Conservation (phyloP, 2,329 filamentous ascomycete genomes). For the Beauveria sp. region DNA sequence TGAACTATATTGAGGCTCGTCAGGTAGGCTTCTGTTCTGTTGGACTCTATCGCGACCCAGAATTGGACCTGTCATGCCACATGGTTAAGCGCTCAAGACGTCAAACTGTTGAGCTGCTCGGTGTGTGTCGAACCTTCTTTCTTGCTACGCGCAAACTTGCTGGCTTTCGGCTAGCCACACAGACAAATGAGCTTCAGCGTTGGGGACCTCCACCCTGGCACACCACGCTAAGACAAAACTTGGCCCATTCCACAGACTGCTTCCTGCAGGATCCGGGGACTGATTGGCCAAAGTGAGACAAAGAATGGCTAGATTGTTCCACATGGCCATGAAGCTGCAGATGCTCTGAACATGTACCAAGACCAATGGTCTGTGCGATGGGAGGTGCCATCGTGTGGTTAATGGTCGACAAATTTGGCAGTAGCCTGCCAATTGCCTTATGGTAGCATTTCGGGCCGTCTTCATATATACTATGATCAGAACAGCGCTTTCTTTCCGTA, state of each 20-base stretch:
- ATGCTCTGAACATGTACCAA: background rate
- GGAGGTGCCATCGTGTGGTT: conserved; percentile 1
- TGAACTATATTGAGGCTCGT: background rate
- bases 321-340: background rate
- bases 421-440: background rate
- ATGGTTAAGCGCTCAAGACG: background rate
- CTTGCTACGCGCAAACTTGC: background rate
- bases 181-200: background rate
- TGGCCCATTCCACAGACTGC: background rate
- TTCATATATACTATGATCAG: too few relatives aligned
- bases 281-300: background rate
- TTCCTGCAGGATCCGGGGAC: background rate
- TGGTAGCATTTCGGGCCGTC: background rate
- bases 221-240: background rate
- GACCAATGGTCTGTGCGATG: conserved; percentile 7
- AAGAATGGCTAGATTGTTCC: conserved; percentile 4
- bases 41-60: background rate
- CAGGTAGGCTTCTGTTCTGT: background rate
- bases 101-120: background rate
- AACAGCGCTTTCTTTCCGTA: background rate
- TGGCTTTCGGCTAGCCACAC: background rate
- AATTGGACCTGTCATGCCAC: background rate
- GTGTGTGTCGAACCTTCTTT: conserved; percentile 3
- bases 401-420: background rate
- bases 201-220: background rate